A percentile compares a stretch with the other conserved stretches of the same genome.
Evolutionary conservation across 1,284 basidiomycete genomes (phyloP).

Genomic region (Cystobasidiaceae sp.): DNA sequence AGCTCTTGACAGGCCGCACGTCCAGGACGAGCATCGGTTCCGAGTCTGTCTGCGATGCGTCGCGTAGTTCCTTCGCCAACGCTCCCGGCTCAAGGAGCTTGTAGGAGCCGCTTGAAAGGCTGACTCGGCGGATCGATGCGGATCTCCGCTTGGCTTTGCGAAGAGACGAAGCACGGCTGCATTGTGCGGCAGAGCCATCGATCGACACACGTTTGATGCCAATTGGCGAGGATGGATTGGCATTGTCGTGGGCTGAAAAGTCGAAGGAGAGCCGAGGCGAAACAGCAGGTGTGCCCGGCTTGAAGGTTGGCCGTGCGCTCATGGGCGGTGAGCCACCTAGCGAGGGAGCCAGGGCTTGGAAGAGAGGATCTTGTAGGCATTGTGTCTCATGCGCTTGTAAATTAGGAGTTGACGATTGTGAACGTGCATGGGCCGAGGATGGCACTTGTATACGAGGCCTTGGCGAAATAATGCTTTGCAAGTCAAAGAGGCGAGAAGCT

Average conservation of each 20-base stretch:
- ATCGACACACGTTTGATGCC: not conserved
- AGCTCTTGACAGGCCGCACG: not conserved
- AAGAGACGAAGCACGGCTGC: not conserved
- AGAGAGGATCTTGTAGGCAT: not conserved
- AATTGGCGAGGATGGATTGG: too few species aligned
- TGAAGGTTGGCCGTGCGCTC: not conserved
- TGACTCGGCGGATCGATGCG: not conserved
- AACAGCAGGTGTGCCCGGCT: not conserved
- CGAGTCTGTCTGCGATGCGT: not conserved
- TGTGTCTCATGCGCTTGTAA: not conserved
- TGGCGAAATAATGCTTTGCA: too few species aligned
- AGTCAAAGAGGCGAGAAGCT: too few species aligned
- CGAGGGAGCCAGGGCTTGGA: not conserved
- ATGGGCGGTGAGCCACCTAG: not conserved
- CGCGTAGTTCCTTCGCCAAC: not conserved
- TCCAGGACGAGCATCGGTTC: constrained; percentile 8
- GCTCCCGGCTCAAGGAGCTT: not conserved
- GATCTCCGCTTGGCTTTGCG: constrained; percentile 6
- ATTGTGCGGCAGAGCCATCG: not conserved
- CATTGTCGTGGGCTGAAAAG: too few species aligned
- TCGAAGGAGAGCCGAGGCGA: not conserved
- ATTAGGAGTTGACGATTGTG: too few species aligned
- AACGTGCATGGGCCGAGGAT: too few species aligned
- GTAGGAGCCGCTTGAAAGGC: not conserved
- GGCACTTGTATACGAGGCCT: too few species aligned